A percentile compares a stretch with the other conserved stretches of the same genome.
phyloP scores from a whole-genome alignment of 2,329 filamentous ascomycete genomes.

The Penicillium verrucosum region DNA sequence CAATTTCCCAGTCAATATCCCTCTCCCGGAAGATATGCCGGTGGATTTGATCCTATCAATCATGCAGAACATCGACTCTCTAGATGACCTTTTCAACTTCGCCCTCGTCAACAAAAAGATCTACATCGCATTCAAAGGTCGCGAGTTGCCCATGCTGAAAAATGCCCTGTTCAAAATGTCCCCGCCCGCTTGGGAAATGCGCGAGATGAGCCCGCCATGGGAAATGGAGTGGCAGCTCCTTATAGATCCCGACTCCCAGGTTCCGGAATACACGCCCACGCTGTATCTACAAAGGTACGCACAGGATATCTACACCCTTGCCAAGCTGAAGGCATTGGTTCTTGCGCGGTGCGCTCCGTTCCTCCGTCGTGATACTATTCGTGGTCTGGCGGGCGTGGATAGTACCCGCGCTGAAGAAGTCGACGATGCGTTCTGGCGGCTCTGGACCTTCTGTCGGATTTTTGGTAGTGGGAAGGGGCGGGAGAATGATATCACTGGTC shows the following conservation, averaged over 20 bases:
- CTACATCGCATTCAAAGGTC: slow-evolving; percentile 56
- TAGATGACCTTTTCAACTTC: slow-evolving; percentile 55
- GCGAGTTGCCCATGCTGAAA: slow-evolving; percentile 55
- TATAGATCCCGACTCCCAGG: slow-evolving; percentile 45
- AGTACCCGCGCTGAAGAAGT: slow-evolving; percentile 50
- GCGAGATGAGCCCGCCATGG: slow-evolving; percentile 56
- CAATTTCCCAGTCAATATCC: slow-evolving; percentile 15
- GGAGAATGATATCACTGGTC: slow-evolving; percentile 57
- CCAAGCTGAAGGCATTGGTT: slow-evolving; percentile 55
- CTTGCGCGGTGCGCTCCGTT: slow-evolving; percentile 55
- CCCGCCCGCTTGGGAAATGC: slow-evolving; percentile 58
- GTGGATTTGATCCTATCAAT: slow-evolving; percentile 54
- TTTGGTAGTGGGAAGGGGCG: slow-evolving; percentile 59
- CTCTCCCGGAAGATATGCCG: slow-evolving; percentile 44
- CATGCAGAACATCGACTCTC: slow-evolving; percentile 46
- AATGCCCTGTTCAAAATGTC: slow-evolving; percentile 52
- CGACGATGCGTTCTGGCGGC: slow-evolving; percentile 62
- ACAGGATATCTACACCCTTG: slow-evolving; percentile 53
- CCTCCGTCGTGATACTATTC: slow-evolving; percentile 55
- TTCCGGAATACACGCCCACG: slow-evolving; percentile 53
- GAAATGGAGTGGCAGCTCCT: slow-evolving; percentile 41
- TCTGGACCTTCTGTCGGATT: slow-evolving; percentile 64
- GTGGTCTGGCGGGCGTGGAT: slow-evolving; percentile 50
- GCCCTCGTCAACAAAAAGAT: slow-evolving; percentile 56
- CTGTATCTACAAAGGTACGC: slow-evolving; percentile 53